Evolutionary conservation across 2,329 filamentous ascomycete genomes (phyloP), one percentile per base, ranked within the genome.

Genomic region (Penicillium paneum): DNA sequence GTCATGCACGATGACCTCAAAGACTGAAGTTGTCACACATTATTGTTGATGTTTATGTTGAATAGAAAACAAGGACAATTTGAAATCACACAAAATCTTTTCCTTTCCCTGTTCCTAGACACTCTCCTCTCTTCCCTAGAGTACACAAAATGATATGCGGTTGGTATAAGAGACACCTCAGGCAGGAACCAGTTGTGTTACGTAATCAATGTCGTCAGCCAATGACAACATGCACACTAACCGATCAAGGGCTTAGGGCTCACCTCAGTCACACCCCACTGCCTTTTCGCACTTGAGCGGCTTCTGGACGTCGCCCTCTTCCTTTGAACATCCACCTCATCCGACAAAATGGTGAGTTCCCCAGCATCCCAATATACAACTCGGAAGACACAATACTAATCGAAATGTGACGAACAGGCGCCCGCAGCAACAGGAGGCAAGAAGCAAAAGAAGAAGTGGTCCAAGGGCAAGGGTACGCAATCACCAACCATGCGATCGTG

Each of bases 361-460:
- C 34, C 52, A 60, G 54, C n/a, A 29, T 52, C 54, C 36, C 43
- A 28, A 36, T 34, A 26, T 47, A 42, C 41, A 39, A 17, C 21
- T 21, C 43, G 13, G 5, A 41, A 45, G 17, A 49, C 44, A 40
- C 5, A 32, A 55, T 40, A 54, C 29, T 44, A 50, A 57, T 56
- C 58, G 60, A 58, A 29, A 64, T 58, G 59, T 38, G 49, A 51
- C 19, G 19, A 49, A 65, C 55, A 79, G 75, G 76, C 76, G 59
- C 75, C 76, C 67, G 72, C 76, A 77, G 74, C 74, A 74, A 63
- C 73, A 68, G 75, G 74, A 65, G 75, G 74, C 71, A 78, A 78
- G 74, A 79, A 79, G 71, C 77, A 79, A 64, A 79, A 80, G 77
- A 80, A 81, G 77, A 81, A 81, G 78, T 81, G 78, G 78, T 80